These are phyloP conservation scores for Xylaria sp. DNA, from an alignment of 2,329 filamentous ascomycete species.

Conservation along the genomic window DNA sequence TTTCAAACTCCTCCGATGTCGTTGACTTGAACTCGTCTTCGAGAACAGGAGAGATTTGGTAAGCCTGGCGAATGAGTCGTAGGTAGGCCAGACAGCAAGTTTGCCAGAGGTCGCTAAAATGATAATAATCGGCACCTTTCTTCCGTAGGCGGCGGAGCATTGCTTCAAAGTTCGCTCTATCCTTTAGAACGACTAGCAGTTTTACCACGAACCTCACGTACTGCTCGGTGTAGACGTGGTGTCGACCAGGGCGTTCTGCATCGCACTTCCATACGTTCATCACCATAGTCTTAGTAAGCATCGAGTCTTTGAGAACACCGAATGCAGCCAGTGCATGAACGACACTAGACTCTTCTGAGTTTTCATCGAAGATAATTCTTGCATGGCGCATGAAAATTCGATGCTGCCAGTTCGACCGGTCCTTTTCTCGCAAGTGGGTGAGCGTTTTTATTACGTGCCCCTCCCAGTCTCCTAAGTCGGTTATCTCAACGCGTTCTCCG, in stretches of 20 bases:
- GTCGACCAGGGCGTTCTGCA: constrained; percentile 81
- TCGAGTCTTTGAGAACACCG: constrained; percentile 75
- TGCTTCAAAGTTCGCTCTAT: constrained; percentile 80
- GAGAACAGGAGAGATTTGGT: constrained; percentile 57
- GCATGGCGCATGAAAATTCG: constrained; percentile 84
- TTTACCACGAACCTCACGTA: constrained; percentile 86
- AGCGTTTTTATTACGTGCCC: constrained; percentile 64
- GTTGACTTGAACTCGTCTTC: constrained; percentile 68
- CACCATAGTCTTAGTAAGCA: constrained; percentile 94
- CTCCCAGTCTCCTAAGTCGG: constrained; percentile 71
- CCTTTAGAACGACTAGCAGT: constrained; percentile 78
- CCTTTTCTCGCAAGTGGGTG: constrained; percentile 70
- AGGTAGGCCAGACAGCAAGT: constrained; percentile 65
- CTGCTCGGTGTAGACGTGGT: constrained; percentile 90
- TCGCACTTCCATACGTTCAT: constrained; percentile 97
- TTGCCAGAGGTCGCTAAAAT: constrained; percentile 70
- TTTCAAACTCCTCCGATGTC: constrained; percentile 67
- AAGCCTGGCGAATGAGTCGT: constrained; percentile 62
- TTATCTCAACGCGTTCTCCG: constrained; percentile 61
- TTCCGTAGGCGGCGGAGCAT: constrained; percentile 83
- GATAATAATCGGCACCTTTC: constrained; percentile 79
- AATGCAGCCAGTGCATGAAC: constrained; percentile 83
- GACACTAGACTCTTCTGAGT: constrained; percentile 54
- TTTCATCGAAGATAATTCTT: constrained; percentile 63
- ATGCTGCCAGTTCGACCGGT: constrained; percentile 96